Percentiles rank a stretch among this genome's conserved stretches.
Conservation (phyloP, 1,284 basidiomycete species). For the Ustilago xerochloae region DNA sequence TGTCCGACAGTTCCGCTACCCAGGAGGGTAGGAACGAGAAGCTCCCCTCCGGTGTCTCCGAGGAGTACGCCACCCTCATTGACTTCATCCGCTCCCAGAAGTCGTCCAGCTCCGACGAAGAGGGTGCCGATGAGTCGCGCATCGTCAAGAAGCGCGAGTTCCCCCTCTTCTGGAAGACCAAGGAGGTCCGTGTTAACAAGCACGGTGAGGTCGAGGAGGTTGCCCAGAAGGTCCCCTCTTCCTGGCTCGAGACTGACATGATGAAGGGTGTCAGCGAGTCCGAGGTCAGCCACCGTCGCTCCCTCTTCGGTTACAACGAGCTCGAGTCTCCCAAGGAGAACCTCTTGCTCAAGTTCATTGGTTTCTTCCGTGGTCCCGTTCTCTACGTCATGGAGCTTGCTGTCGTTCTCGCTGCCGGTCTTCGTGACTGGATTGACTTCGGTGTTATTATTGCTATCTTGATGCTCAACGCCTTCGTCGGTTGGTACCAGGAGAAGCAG, state of each 20-base stretch:
- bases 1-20: constrained; percentile 56
- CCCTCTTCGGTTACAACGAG: constrained; percentile 69
- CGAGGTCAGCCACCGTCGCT: constrained; percentile 69
- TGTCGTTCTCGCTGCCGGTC: constrained; percentile 69
- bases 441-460: constrained; percentile 71
- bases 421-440: constrained; percentile 72
- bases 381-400: constrained; percentile 70
- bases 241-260: constrained; percentile 71
- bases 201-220: constrained; percentile 65
- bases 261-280: constrained; percentile 70
- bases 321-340: constrained; percentile 69
- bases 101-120: constrained; percentile 47
- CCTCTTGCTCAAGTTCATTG: constrained; percentile 71
- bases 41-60: constrained; percentile 41
- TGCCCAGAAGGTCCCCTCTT: constrained; percentile 64
- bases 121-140: constrained; percentile 54
- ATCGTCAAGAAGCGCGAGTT: constrained; percentile 65
- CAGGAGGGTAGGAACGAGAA: constrained; percentile 54
- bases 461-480: constrained; percentile 72
- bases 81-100: constrained; percentile 66
- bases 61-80: constrained; percentile 65
- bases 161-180: constrained; percentile 64
- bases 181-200: constrained; percentile 67
- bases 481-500: constrained; percentile 74
- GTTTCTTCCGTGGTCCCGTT: constrained; percentile 69